Evolutionary conservation across 164 flowering plant genomes (phyloP).

Genomic region (Tetrastigma voinierianum): DNA sequence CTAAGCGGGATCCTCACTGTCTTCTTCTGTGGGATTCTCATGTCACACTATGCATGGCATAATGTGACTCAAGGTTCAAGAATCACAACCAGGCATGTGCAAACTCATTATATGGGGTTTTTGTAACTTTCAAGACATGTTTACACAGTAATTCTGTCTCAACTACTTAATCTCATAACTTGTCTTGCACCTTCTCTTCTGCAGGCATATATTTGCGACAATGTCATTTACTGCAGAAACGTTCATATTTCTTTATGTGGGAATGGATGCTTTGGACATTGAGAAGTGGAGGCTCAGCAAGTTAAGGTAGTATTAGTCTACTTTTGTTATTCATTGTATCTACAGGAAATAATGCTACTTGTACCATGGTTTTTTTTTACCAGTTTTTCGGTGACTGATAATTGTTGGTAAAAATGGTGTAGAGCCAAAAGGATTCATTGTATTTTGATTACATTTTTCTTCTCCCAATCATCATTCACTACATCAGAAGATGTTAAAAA

Average conservation of each 20-base stretch:
- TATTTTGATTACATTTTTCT: too few relatives aligned
- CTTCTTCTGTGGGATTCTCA: slow-evolving; percentile 84
- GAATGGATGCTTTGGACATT: slow-evolving; percentile 86
- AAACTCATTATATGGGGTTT: not conserved
- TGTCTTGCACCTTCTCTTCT: slow-evolving; percentile 4
- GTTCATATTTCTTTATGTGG: slow-evolving; percentile 86
- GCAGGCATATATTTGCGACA: slow-evolving; percentile 85
- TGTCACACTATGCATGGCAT: slow-evolving; percentile 98
- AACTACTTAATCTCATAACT: not conserved
- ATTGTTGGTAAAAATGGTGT: too few relatives aligned
- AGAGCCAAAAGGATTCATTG: too few relatives aligned
- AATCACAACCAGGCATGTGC: slow-evolving; percentile 66
- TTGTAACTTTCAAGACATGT: not conserved
- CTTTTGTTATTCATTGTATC: not conserved
- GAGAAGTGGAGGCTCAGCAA: slow-evolving; percentile 79
- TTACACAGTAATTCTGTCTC: too few relatives aligned
- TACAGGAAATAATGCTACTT: too few relatives aligned
- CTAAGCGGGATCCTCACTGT: slow-evolving; percentile 90
- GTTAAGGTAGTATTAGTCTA: slow-evolving; percentile 41
- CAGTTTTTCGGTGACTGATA: too few relatives aligned
- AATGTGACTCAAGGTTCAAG: slow-evolving; percentile 79
- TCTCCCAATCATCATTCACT: too few relatives aligned
- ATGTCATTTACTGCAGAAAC: slow-evolving; percentile 85
- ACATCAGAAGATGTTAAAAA: too few relatives aligned
- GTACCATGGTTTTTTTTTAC: too few relatives aligned